Base-by-base conservation (phyloP, 2,329 filamentous ascomycete genomes). In the Pezicula carpinea region DNA sequence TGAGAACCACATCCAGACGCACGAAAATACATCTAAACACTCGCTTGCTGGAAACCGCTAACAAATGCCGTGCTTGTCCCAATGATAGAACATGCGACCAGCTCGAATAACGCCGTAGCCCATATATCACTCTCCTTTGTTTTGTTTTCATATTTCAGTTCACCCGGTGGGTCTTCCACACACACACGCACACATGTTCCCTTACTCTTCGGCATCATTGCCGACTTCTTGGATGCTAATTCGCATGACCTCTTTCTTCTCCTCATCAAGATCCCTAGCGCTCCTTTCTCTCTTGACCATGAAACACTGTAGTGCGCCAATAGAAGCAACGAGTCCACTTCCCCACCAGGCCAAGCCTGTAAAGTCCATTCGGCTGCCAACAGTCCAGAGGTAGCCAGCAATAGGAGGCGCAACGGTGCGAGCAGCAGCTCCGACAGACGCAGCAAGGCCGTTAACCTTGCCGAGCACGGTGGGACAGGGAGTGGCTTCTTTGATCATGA, bases 361-460 rank as follows among this genome's bases (percentile, higher is more conserved):
- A 60, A 76, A 83, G 57, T 80, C 72, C 39, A 78, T 69, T 53
- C 69, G 74, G 54, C 73, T 76, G 18, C 81, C 80, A n/a, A 78
- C 60, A 0, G 77, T 73, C 63, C 85, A 86, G 3, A 85, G 65
- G 52, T 76, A 82, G 3, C 82, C 82, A 2, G 80, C 77, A 14
- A 85, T 62, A 0, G 82, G 82, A 5, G 83, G 83, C 0, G 83
- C 81, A 10, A 85, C 67, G 65, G 86, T 88, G 47, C 84, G 74
- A 57, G 80, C 86, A 6, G 78, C 80, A 6, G 81, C 82, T 21
- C 80, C 80, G 2, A 79, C 81, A 48, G 79, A 83, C 43, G 82
- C 82, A 18, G 82, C 80, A 36, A 85, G 64, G 4, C 82, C 82
- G 51, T 86, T 86, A 56, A 86, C 77, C 56, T 75, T 81, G 43